phyloP scores from a whole-genome alignment of 2,329 filamentous ascomycete genomes.

The Canariomyces notabilis region DNA sequence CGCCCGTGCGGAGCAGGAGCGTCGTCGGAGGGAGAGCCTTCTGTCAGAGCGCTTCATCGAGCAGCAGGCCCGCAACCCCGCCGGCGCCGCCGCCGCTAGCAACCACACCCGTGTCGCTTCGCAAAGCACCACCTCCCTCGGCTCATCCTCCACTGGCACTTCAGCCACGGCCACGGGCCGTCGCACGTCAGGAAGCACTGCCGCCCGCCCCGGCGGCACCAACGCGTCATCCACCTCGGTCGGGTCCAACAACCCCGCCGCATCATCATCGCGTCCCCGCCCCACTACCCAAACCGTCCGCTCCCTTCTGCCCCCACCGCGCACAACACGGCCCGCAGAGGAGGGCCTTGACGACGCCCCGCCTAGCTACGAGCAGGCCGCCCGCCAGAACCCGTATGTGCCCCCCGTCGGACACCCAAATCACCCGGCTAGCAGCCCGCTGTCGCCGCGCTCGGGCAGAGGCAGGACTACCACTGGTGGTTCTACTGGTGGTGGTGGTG shows the following conservation, averaged over 20 bases:
- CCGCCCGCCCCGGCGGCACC: not conserved
- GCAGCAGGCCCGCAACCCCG: slow-evolving; percentile 52
- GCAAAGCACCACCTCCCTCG: slow-evolving; percentile 11
- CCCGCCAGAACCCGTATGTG: slow-evolving; percentile 46
- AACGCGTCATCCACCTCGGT: slow-evolving; percentile 1
- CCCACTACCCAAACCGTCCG: slow-evolving; percentile 36
- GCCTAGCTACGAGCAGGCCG: slow-evolving; percentile 54
- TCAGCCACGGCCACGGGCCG: not conserved
- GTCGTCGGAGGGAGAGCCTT: slow-evolving; percentile 60
- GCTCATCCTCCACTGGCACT: not conserved
- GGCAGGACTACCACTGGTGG: not conserved
- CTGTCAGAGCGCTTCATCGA: slow-evolving; percentile 68
- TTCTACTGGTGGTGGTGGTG: slow-evolving; percentile 18
- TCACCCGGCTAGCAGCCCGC: slow-evolving; percentile 40
- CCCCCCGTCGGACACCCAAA: slow-evolving; percentile 49
- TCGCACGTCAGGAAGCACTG: not conserved
- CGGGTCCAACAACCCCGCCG: not conserved
- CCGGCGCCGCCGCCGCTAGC: not conserved
- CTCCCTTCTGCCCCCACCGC: slow-evolving; percentile 41
- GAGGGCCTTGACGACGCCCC: slow-evolving; percentile 47
- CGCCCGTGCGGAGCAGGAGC: slow-evolving; percentile 57
- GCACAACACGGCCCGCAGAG: slow-evolving; percentile 34
- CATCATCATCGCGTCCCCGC: no score
- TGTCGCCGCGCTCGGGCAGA: no score
- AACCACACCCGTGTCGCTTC: not conserved